phyloP scores from a whole-genome alignment of 1,284 basidiomycete species.

The Malassezia cuniculi region DNA sequence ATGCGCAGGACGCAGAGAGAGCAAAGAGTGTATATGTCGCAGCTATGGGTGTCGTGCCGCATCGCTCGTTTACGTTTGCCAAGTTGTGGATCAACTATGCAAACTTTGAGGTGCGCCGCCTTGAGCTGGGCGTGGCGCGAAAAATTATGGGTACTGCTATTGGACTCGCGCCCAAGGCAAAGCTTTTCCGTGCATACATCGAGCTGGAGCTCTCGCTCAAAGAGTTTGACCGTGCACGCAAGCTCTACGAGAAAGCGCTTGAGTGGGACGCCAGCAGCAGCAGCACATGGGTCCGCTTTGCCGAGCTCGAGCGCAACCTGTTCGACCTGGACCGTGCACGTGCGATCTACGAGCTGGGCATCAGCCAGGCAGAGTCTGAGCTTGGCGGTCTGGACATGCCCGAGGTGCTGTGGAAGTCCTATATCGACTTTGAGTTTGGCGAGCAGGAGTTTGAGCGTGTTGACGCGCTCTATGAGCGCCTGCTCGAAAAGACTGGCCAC shows the following conservation, averaged over 20 bases:
- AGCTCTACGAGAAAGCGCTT: conserved; percentile 81
- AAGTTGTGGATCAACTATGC: conserved; percentile 67
- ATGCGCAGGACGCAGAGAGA: conserved; percentile 74
- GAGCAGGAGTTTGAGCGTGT: conserved; percentile 80
- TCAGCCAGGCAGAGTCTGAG: conserved; percentile 54
- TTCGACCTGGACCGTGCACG: conserved; percentile 84
- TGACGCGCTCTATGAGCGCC: conserved; percentile 74
- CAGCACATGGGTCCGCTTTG: conserved; percentile 77
- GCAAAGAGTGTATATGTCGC: conserved; percentile 85
- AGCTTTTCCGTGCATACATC: conserved; percentile 44
- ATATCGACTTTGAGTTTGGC: conserved; percentile 90
- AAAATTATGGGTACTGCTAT: conserved; percentile 82
- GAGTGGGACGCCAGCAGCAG: conserved; percentile 41
- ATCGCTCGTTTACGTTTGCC: conserved; percentile 92
- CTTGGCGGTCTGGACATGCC: conserved; percentile 79
- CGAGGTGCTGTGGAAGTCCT: conserved; percentile 69
- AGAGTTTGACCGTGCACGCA: conserved; percentile 87
- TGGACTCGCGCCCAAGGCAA: conserved; percentile 87
- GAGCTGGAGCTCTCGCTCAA: conserved; percentile 40
- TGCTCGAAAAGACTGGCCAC: conserved; percentile 75
- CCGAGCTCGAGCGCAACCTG: conserved; percentile 81
- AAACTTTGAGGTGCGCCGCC: conserved; percentile 73
- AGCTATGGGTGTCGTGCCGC: conserved; percentile 74
- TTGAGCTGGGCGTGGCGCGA: conserved; percentile 70
- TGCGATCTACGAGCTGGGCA: conserved; percentile 86